A percentile compares a stretch with the other conserved stretches of the same genome.
Conservation (phyloP, 1,284 basidiomycete genomes). For the Cutaneotrichosporon spelunceum region DNA sequence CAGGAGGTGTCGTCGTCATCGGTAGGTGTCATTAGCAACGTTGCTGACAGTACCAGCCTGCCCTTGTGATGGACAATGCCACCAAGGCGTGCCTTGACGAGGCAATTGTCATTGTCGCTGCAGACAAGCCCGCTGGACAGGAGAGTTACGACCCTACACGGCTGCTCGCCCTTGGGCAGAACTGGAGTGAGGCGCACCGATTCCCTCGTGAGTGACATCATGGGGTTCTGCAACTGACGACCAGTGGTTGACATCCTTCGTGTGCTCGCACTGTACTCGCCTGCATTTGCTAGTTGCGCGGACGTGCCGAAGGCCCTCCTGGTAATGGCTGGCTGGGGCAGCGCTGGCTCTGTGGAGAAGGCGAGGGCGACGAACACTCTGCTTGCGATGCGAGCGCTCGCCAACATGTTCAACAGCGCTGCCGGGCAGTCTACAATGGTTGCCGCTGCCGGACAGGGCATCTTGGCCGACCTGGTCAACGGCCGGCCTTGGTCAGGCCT, state of each 20-base stretch:
- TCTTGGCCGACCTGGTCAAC: constrained; percentile 55
- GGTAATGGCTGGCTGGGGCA: constrained; percentile 65
- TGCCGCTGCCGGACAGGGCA: constrained; percentile 58
- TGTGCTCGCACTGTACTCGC: constrained; percentile 66
- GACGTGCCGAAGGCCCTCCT: constrained; percentile 60
- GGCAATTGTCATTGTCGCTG: constrained; percentile 16
- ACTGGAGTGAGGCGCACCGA: constrained; percentile 74
- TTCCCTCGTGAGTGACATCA: constrained; percentile 59
- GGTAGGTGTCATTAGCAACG: constrained; percentile 23
- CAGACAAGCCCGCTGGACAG: constrained; percentile 12
- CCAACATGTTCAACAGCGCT: constrained; percentile 64
- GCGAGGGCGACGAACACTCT: constrained; percentile 78
- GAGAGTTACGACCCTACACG: constrained; percentile 60
- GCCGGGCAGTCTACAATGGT: constrained; percentile 55
- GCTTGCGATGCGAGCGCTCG: constrained; percentile 74
- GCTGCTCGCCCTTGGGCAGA: constrained; percentile 64
- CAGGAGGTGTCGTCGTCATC: constrained; percentile 58
- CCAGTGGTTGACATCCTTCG: constrained; percentile 84
- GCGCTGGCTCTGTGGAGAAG: constrained; percentile 60
- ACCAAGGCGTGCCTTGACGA: constrained; percentile 13
- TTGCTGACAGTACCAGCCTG: constrained; percentile 56
- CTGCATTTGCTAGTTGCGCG: constrained; percentile 54
- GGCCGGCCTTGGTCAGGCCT: constrained; percentile 31
- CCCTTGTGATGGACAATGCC: constrained; percentile 67
- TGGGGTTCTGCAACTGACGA: constrained; percentile 1